phyloP scores from a whole-genome alignment of 768 basidiomycete species.

The Stropharia rugosoannulata region DNA sequence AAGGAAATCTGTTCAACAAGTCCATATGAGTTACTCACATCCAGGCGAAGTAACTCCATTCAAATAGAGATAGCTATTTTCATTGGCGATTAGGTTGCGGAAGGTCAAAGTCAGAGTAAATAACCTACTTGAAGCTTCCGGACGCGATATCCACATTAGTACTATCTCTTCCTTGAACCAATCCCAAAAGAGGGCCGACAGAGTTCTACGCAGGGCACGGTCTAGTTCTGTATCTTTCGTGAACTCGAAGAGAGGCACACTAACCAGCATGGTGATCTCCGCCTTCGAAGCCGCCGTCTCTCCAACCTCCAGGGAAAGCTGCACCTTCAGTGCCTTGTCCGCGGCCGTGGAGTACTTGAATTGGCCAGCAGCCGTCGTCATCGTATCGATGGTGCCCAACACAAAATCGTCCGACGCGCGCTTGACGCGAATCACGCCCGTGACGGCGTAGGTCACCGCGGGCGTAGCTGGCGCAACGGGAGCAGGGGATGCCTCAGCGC shows the following conservation, averaged over 20 bases:
- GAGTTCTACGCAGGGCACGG: not conserved
- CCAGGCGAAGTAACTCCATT: conserved; percentile 10
- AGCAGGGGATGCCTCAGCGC: no score
- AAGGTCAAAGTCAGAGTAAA: not conserved
- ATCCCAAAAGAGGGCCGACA: conserved; percentile 11
- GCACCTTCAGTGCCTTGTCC: not conserved
- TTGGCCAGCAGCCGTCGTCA: no score
- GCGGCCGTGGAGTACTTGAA: not conserved
- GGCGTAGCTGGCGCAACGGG: no score
- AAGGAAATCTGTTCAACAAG: not conserved
- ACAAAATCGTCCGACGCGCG: no score
- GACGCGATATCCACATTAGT: conserved; percentile 7
- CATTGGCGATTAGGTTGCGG: not conserved
- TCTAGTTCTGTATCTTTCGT: no score
- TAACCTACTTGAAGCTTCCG: conserved; percentile 7
- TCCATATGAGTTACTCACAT: conserved; percentile 7
- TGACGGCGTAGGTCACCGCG: no score
- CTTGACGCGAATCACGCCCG: no score
- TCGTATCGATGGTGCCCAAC: no score
- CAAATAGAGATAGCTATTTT: conserved; percentile 11
- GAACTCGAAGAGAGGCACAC: not conserved
- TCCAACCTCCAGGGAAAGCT: not conserved
- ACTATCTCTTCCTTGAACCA: conserved; percentile 10
- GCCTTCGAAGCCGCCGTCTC: not conserved
- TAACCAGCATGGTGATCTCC: not conserved